Base-by-base conservation (phyloP, 371 early-diverging fungal genomes). In the Basidiobolus heterosporus region DNA sequence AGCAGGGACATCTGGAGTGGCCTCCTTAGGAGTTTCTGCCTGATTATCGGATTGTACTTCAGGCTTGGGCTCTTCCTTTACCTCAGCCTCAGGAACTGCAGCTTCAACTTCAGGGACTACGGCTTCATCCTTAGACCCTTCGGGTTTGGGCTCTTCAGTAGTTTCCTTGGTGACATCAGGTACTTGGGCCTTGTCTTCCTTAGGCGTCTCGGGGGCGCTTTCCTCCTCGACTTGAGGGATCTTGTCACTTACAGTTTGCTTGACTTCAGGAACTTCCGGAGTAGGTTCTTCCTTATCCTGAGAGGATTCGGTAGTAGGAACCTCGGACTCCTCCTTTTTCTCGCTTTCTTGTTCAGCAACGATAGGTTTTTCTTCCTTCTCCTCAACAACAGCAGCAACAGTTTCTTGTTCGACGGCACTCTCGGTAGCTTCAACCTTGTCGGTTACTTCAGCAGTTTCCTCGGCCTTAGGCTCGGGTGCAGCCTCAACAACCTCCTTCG, bases 21-120 rank as follows among this genome's bases (percentile, higher is more conserved):
- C 46, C 9, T 54, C 49, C 15, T 58, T 42, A 35, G 36, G 50
- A 3, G 41, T 52, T 14, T 41, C 54, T 16, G 43, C 48, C 3
- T 44, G 30, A 2, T 45, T 41, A 14, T 38, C 44, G 45, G 20
- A 11, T 24, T 14, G 21, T 46, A 16, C 38, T 16, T 19, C 36
- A 24, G 48, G 49, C 41, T 36, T 50, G 54, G 40, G 38, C 43
- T 15, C 51, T 23, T 51, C 44, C 18, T n/a, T 45, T 3, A 47
- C 50, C 22, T 43, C 44, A 19, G 20, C 20, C 16, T 37, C 7
- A 14, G 41, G 23, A 19, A 43, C 49, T 6, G 4, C 19, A 18
- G 16, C 43, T 36, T 42, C 30, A 16, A 1, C 21, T n/a, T 22
- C 36, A 40, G n/a, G 1, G n/a, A 38, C 14, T 24, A 44, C 50